phyloP scores from a whole-genome alignment of 1,139 yeast species.

The Geotrichum bryndzae region DNA sequence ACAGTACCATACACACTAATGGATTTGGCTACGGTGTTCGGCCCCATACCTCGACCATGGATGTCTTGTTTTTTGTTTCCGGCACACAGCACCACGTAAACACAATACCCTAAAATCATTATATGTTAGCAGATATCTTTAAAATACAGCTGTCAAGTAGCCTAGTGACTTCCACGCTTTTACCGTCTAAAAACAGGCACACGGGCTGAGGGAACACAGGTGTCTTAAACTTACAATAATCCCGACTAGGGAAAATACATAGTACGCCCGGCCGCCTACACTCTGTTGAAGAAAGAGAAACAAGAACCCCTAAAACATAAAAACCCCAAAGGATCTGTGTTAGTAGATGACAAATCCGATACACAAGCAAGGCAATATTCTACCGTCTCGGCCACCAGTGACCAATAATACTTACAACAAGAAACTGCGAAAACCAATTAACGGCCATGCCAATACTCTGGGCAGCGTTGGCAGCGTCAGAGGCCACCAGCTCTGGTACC shows the following conservation, averaged over 20 bases:
- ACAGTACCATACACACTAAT: neutral
- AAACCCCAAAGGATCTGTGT: too few species aligned
- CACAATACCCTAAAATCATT: slow-evolving; percentile 37
- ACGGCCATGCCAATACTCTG: slow-evolving; percentile 89
- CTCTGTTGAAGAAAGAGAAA: slow-evolving; percentile 66
- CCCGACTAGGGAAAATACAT: slow-evolving; percentile 50
- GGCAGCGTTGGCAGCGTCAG: slow-evolving; percentile 73
- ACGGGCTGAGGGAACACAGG: too few species aligned
- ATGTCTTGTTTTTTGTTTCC: slow-evolving; percentile 63
- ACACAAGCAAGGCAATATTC: too few species aligned
- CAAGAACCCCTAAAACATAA: slow-evolving; percentile 45
- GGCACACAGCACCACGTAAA: slow-evolving; percentile 55
- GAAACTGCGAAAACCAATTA: slow-evolving; percentile 86
- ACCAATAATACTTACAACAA: slow-evolving; percentile 23
- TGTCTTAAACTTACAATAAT: slow-evolving; percentile 1
- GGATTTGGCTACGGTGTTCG: too few species aligned
- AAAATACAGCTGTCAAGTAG: too few species aligned
- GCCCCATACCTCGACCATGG: slow-evolving; percentile 12
- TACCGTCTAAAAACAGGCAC: too few species aligned
- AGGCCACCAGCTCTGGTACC: slow-evolving; percentile 83
- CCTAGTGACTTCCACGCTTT: neutral
- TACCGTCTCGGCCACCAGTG: too few species aligned
- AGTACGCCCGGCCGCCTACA: slow-evolving; percentile 77
- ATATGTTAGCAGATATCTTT: slow-evolving; percentile 38
- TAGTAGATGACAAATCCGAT: too few species aligned